Evolutionary conservation across 1,284 basidiomycete species (phyloP).

Genomic region (Sporisorium graminicola): DNA sequence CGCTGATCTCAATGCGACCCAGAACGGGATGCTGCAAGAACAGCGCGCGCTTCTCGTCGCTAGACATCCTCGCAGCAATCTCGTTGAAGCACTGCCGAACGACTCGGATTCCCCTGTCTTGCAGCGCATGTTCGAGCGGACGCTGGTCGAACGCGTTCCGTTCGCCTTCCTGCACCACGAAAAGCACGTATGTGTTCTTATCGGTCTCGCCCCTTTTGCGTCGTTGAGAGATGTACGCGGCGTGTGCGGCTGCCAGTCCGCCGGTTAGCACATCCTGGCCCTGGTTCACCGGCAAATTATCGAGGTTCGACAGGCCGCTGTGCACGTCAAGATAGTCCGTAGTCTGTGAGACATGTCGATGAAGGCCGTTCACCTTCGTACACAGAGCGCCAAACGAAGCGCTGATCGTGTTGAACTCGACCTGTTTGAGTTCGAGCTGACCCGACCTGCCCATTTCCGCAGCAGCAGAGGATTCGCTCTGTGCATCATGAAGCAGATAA

Average conservation of each 20-base stretch:
- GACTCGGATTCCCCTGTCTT: conserved; percentile 72
- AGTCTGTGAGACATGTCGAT: conserved; percentile 71
- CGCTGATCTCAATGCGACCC: conserved; percentile 77
- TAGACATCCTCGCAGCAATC: conserved; percentile 23
- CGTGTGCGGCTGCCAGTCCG: conserved; percentile 84
- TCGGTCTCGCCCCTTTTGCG: no score
- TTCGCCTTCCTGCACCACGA: conserved; percentile 89
- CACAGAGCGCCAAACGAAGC: conserved; percentile 89
- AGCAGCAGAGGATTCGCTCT: not conserved
- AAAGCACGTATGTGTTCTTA: conserved; percentile 75
- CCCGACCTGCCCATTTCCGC: conserved; percentile 37
- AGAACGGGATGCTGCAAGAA: conserved; percentile 29
- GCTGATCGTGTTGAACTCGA: conserved; percentile 98
- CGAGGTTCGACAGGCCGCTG: conserved; percentile 74
- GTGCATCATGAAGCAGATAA: conserved; percentile 83
- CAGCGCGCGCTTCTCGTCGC: conserved; percentile 12
- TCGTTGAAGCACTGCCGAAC: conserved; percentile 55
- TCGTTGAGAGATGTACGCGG: conserved; percentile 75
- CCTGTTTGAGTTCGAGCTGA: conserved; percentile 82
- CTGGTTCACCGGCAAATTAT: conserved; percentile 81
- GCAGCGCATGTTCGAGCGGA: conserved; percentile 86
- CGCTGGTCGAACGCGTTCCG: conserved; percentile 97
- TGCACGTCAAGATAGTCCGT: conserved; percentile 71
- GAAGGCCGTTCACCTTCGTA: conserved; percentile 80
- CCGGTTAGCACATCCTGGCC: conserved; percentile 79